A percentile compares a stretch with the other conserved stretches of the same genome.
These are phyloP conservation scores for Capronia americana DNA, from an alignment of 2,329 filamentous ascomycete species.

Conservation along the genomic window DNA sequence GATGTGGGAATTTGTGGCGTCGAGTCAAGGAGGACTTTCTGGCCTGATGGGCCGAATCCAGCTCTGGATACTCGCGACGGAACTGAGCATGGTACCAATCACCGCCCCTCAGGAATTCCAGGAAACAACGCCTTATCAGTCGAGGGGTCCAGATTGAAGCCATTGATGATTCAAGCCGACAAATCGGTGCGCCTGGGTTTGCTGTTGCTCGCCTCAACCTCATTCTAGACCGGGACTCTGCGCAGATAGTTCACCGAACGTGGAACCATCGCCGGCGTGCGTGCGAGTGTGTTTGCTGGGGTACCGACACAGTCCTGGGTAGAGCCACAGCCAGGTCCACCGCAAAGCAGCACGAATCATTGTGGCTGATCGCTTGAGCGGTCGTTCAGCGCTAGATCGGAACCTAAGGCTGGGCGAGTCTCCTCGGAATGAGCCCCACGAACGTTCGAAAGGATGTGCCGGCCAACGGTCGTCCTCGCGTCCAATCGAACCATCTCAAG, in stretches of 20 bases:
- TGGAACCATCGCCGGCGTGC: background rate
- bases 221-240: background rate
- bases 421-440: slow-evolving; percentile 1
- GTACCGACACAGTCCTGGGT: background rate
- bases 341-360: background rate
- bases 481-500: slow-evolving; percentile 2
- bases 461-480: slow-evolving; percentile 3
- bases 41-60: background rate
- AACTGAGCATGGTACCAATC: background rate
- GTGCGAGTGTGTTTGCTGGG: background rate
- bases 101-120: background rate
- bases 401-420: background rate
- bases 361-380: background rate
- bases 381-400: slow-evolving; percentile 1
- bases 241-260: background rate
- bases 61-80: background rate
- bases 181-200: slow-evolving; percentile 6
- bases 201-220: slow-evolving; percentile 10
- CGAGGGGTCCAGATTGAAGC: background rate
- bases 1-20: slow-evolving; percentile 14
- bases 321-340: background rate
- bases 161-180: slow-evolving; percentile 9
- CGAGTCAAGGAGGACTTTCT: background rate
- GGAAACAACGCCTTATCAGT: slow-evolving; percentile 2
- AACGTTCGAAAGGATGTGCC: slow-evolving; percentile 12